phyloP scores from a whole-genome alignment of 2,329 filamentous ascomycete genomes.

The Mycosphaerelloides madeirae region DNA sequence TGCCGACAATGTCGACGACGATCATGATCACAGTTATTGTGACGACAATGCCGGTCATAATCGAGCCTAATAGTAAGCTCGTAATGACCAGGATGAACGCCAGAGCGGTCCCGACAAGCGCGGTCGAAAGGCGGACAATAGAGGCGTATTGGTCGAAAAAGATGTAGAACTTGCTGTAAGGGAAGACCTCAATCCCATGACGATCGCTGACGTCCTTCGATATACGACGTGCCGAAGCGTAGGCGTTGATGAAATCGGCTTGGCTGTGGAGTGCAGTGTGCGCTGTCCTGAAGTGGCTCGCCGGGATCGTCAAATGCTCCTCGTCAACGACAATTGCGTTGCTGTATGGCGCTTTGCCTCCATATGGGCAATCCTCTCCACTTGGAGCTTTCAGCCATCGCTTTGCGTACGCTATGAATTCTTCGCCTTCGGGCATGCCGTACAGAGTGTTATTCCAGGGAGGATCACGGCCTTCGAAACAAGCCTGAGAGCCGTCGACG shows the following conservation, averaged over 20 bases:
- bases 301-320: constrained; percentile 62
- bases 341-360: constrained; percentile 81
- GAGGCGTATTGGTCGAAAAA: constrained; percentile 96
- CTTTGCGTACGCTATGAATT: constrained; percentile 80
- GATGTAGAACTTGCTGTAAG: constrained; percentile 96
- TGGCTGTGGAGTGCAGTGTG: constrained; percentile 86
- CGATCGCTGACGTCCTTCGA: constrained; percentile 66
- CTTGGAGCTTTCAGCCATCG: constrained; percentile 80
- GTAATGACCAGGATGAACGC: constrained; percentile 80
- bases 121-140: constrained; percentile 74
- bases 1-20: constrained; percentile 86
- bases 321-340: constrained; percentile 75
- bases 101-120: constrained; percentile 75
- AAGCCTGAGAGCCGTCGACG: constrained; percentile 57
- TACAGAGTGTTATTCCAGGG: constrained; percentile 83
- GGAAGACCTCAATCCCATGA: constrained; percentile 84
- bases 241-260: constrained; percentile 86
- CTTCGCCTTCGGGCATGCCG: constrained; percentile 89
- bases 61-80: constrained; percentile 73
- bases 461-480: constrained; percentile 72
- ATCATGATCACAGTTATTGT: constrained; percentile 89
- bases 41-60: constrained; percentile 75
- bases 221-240: constrained; percentile 83
- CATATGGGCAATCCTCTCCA: constrained; percentile 77
- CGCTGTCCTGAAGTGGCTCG: constrained; percentile 86